Conservation (phyloP, 2,329 filamentous ascomycete genomes). For the Grosmannia serpens region DNA sequence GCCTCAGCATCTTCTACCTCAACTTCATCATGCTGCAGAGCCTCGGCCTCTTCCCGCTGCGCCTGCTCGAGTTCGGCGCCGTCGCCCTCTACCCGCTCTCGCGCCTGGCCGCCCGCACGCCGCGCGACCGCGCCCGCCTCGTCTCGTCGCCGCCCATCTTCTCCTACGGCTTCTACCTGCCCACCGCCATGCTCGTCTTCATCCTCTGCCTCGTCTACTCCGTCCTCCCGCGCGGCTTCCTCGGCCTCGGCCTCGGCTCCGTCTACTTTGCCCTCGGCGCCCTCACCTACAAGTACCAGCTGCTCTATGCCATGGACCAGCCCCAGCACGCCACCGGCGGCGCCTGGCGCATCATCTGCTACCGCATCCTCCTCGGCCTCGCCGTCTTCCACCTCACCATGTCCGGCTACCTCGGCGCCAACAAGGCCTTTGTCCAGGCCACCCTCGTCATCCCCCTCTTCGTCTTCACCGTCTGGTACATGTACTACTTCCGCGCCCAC, state of each 20-base stretch:
- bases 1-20: slow-evolving; percentile 73
- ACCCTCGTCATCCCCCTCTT: slow-evolving; percentile 66
- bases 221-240: slow-evolving; percentile 66
- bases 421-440: slow-evolving; percentile 61
- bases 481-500: slow-evolving; percentile 64
- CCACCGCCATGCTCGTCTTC: slow-evolving; percentile 83
- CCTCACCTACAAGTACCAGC: slow-evolving; percentile 92
- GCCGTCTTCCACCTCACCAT: slow-evolving; percentile 86
- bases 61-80: slow-evolving; percentile 79
- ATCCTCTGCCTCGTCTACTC: slow-evolving; percentile 95
- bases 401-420: slow-evolving; percentile 71
- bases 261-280: slow-evolving; percentile 75
- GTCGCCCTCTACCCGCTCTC: slow-evolving; percentile 75
- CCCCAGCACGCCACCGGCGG: slow-evolving; percentile 86
- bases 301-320: slow-evolving; percentile 97
- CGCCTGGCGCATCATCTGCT: slow-evolving; percentile 94
- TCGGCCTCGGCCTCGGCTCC: slow-evolving; percentile 71
- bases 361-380: slow-evolving; percentile 75
- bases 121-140: slow-evolving; percentile 77
- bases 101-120: slow-evolving; percentile 69
- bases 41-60: slow-evolving; percentile 85
- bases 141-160: slow-evolving; percentile 73
- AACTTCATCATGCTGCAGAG: slow-evolving; percentile 92
- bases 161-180: slow-evolving; percentile 92
- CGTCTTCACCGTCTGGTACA: slow-evolving; percentile 77